Evolutionary conservation across 2,329 filamentous ascomycete genomes (phyloP).

Genomic region (Pyricularia sp.): DNA sequence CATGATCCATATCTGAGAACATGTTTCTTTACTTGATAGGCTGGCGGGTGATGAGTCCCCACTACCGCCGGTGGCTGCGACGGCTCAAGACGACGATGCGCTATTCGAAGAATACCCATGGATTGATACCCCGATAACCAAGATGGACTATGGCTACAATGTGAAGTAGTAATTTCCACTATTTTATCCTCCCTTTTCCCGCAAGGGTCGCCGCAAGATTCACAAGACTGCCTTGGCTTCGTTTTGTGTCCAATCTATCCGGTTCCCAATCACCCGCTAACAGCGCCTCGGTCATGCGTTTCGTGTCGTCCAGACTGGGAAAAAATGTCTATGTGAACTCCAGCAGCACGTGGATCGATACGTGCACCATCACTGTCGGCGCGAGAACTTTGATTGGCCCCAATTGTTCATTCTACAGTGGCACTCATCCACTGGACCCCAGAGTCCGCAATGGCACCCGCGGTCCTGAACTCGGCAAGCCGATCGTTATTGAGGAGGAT

Average conservation of each 20-base stretch:
- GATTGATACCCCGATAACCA: conserved; percentile 56
- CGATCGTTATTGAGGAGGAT: conserved; percentile 70
- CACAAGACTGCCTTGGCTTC: not conserved
- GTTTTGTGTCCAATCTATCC: not conserved
- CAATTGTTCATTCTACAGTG: conserved; percentile 67
- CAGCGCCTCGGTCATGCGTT: not conserved
- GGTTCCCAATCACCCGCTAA: not conserved
- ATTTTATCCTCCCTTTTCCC: not conserved
- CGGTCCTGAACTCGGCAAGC: conserved; percentile 66
- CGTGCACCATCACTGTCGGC: conserved; percentile 64
- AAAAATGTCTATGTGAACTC: conserved; percentile 65
- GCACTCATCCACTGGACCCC: conserved; percentile 69
- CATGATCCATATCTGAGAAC: not conserved
- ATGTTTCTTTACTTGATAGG: conserved; percentile 27
- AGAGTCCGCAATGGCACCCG: conserved; percentile 61
- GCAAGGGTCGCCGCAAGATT: not conserved
- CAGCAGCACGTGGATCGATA: conserved; percentile 70
- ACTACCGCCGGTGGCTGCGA: conserved; percentile 49
- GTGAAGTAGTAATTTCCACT: conserved; percentile 34
- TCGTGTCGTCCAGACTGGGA: conserved; percentile 39
- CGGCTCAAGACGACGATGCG: conserved; percentile 53
- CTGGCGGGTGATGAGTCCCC: conserved; percentile 52
- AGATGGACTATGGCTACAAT: conserved; percentile 71
- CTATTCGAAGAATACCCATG: conserved; percentile 57
- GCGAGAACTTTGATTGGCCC: conserved; percentile 70